A percentile compares a stretch with the other conserved stretches of the same genome.
These are phyloP conservation scores for Annulohypoxylon stygium DNA, from an alignment of 495 filamentous ascomycete species.

Conservation along the genomic window DNA sequence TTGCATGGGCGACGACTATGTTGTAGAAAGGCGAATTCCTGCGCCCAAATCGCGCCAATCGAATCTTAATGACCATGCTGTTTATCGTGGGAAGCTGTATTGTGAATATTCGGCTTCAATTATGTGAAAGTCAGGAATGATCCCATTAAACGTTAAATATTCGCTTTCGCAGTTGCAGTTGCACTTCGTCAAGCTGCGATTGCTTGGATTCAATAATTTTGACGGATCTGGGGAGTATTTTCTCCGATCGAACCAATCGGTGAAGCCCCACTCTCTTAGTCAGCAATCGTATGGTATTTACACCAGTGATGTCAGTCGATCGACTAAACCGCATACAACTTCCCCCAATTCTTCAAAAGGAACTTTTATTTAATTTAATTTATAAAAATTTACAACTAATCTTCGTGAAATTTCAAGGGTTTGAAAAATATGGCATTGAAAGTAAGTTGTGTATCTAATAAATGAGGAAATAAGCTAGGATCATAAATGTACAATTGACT, in stretches of 20 bases:
- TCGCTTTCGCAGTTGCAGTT: not conserved
- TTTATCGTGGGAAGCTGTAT: slow-evolving; percentile 1
- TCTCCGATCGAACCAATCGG: slow-evolving; percentile 50
- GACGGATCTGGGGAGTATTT: slow-evolving; percentile 49
- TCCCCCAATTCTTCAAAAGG: slow-evolving; percentile 7
- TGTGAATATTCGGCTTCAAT: not conserved
- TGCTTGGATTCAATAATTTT: slow-evolving; percentile 42
- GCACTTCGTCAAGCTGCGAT: slow-evolving; percentile 1
- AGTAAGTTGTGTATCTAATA: slow-evolving; percentile 45
- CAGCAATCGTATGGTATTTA: slow-evolving; percentile 31
- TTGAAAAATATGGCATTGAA: slow-evolving; percentile 60
- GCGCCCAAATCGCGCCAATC: slow-evolving; percentile 93
- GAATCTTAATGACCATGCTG: slow-evolving; percentile 91
- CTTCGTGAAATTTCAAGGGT: not conserved
- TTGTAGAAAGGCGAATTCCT: slow-evolving; percentile 91
- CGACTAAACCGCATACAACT: slow-evolving; percentile 22
- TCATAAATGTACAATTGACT: slow-evolving; percentile 23
- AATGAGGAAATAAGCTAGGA: not conserved
- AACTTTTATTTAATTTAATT: not conserved
- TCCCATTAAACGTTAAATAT: slow-evolving; percentile 18
- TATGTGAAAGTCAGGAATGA: not conserved
- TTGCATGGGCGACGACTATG: slow-evolving; percentile 95
- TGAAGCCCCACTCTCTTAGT: slow-evolving; percentile 1
- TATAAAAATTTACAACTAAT: not conserved
- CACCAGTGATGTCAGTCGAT: slow-evolving; percentile 50